Percentiles rank a stretch among this genome's conserved stretches.
Evolutionary conservation across 352 stramenopile genomes (phyloP).

Genomic region (Pythium oligandrum): DNA sequence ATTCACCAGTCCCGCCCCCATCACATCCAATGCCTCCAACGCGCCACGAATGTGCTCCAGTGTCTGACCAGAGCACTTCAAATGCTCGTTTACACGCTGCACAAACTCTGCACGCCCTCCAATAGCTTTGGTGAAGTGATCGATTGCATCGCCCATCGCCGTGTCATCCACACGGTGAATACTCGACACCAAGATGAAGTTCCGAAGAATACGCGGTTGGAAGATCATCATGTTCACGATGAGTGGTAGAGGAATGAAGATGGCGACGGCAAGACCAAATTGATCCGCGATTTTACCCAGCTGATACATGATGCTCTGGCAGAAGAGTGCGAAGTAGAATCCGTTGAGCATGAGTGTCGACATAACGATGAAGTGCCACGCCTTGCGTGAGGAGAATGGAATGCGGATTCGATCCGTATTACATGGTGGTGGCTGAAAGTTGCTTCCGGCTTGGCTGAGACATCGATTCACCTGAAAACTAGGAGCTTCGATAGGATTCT

Average conservation of each 20-base stretch:
- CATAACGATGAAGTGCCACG: slow-evolving; percentile 5
- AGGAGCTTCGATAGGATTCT: too few relatives aligned
- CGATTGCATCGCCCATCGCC: slow-evolving; percentile 14
- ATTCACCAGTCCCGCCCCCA: too few relatives aligned
- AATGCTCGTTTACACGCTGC: slow-evolving; percentile 4
- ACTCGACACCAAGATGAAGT: slow-evolving; percentile 13
- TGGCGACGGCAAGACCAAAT: background rate
- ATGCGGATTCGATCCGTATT: slow-evolving; percentile 1
- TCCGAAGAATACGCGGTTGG: slow-evolving; percentile 12
- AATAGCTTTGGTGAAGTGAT: slow-evolving; percentile 15
- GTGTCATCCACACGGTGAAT: slow-evolving; percentile 14
- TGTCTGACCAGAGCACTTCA: too few relatives aligned
- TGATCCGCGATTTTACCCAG: slow-evolving; percentile 7
- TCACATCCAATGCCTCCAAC: too few relatives aligned
- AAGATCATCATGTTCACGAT: slow-evolving; percentile 16
- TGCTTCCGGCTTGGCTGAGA: too few relatives aligned
- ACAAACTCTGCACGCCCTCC: slow-evolving; percentile 15
- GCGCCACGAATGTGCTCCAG: too few relatives aligned
- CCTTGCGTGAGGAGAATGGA: slow-evolving; percentile 1
- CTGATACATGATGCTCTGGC: slow-evolving; percentile 15
- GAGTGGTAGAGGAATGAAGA: slow-evolving; percentile 9
- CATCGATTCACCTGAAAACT: too few relatives aligned
- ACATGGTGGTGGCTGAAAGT: background rate
- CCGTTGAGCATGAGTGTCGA: slow-evolving; percentile 14
- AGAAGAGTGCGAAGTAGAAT: slow-evolving; percentile 20